A percentile compares a stretch with the other conserved stretches of the same genome.
Conservation (phyloP, 805 yeast species). For the Kazachstania kunashirensis region DNA sequence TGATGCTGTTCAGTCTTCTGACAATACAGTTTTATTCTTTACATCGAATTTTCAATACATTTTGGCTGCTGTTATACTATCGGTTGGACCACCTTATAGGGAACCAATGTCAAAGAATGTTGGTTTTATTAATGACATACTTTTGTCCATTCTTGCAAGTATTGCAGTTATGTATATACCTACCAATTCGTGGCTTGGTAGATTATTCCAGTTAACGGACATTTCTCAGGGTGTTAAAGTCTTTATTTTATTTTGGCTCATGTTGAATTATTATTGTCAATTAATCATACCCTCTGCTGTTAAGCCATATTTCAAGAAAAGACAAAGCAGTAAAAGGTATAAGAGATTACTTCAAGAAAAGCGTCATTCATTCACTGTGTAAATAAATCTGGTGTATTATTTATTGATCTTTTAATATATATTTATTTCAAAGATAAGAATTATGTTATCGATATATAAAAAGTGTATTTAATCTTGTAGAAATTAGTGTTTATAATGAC, state of each 20-base stretch:
- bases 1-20: slow-evolving; percentile 74
- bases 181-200: slow-evolving; percentile 47
- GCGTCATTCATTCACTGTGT: slow-evolving; percentile 3
- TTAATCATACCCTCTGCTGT: slow-evolving; percentile 28
- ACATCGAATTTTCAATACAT: slow-evolving; percentile 85
- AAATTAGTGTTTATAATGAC: background rate
- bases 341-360: slow-evolving; percentile 23
- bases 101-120: slow-evolving; percentile 55
- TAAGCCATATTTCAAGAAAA: slow-evolving; percentile 30
- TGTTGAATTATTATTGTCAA: slow-evolving; percentile 38
- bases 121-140: slow-evolving; percentile 62
- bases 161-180: slow-evolving; percentile 44
- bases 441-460: too few species aligned
- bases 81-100: slow-evolving; percentile 90
- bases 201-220: slow-evolving; percentile 65
- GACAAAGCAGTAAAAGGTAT: slow-evolving; percentile 31
- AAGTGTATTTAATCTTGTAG: too few species aligned
- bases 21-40: slow-evolving; percentile 77
- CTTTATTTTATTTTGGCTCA: slow-evolving; percentile 38
- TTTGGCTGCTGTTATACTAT: slow-evolving; percentile 68
- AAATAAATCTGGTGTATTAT: too few species aligned
- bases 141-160: slow-evolving; percentile 42
- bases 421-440: too few species aligned
- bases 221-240: slow-evolving; percentile 43
- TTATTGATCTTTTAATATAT: too few species aligned